These are phyloP conservation scores for Aspergillus pseudoterreus DNA, from an alignment of 2,329 filamentous ascomycete genomes.

Conservation along the genomic window DNA sequence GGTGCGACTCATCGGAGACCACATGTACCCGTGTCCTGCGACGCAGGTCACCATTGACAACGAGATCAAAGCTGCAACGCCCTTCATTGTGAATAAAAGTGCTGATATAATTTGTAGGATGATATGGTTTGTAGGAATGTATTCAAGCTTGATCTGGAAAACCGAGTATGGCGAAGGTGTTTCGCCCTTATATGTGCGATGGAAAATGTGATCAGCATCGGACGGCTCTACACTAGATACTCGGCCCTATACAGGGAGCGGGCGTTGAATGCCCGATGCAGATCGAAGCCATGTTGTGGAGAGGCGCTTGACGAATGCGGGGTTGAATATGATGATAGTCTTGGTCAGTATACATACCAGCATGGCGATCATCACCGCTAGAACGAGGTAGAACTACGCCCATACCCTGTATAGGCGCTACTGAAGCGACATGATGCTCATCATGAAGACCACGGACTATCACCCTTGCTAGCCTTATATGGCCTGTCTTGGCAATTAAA, in stretches of 20 bases:
- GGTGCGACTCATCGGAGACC: conserved; percentile 43
- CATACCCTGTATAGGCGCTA: background rate
- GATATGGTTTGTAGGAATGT: background rate
- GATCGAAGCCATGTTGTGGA: background rate
- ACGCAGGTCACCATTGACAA: conserved; percentile 16
- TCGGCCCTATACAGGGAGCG: conserved; percentile 4
- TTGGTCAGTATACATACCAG: background rate
- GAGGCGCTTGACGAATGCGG: background rate
- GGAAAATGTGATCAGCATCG: conserved; percentile 1
- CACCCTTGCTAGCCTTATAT: background rate
- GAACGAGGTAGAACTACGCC: background rate
- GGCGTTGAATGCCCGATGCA: conserved; percentile 1
- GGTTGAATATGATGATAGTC: background rate
- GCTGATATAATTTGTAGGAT: background rate
- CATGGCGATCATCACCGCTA: background rate
- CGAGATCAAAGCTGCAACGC: background rate
- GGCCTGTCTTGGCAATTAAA: conserved; percentile 1
- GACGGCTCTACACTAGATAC: background rate
- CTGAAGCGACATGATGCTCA: background rate
- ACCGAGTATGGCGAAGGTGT: too few relatives aligned
- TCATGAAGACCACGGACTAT: background rate
- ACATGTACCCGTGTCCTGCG: conserved; percentile 47
- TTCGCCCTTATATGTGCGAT: background rate
- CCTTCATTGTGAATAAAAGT: conserved; percentile 4
- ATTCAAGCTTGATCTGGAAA: background rate